These are phyloP conservation scores for Trichoderma koningiopsis DNA, from an alignment of 2,329 filamentous ascomycete genomes.

Conservation along the genomic window DNA sequence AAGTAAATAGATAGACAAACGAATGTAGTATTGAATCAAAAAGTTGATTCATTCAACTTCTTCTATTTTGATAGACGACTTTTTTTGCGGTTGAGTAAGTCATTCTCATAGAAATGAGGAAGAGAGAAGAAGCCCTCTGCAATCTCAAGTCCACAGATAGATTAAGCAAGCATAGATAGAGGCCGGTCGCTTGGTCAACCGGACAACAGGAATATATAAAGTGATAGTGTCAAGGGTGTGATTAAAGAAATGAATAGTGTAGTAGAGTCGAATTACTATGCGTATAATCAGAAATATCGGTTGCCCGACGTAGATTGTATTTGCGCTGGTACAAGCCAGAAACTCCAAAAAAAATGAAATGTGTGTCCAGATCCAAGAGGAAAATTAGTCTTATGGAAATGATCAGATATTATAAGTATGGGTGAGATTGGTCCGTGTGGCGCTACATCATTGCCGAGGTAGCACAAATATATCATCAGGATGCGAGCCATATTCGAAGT, in stretches of 20 bases:
- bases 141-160: background rate
- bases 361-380: conserved; percentile 14
- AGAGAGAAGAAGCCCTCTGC: background rate
- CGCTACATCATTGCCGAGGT: conserved; percentile 1
- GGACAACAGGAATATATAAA: conserved; percentile 8
- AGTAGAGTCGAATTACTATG: conserved; percentile 24
- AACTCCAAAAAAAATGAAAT: conserved; percentile 18
- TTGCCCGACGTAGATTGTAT: conserved; percentile 30
- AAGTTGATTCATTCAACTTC: background rate
- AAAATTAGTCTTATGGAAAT: conserved; percentile 4
- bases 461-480: background rate
- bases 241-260: conserved; percentile 15
- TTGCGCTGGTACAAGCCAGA: conserved; percentile 24
- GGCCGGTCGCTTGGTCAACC: conserved; percentile 9
- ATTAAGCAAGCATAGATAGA: conserved; percentile 1
- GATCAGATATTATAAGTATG: conserved; percentile 9
- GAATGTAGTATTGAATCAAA: conserved; percentile 9
- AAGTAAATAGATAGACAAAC: conserved; percentile 18
- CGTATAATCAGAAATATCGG: conserved; percentile 27
- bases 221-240: conserved; percentile 3
- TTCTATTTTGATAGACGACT: background rate
- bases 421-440: background rate
- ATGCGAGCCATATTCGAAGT: background rate
- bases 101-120: background rate
- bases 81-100: background rate